Evolutionary conservation across 1,284 basidiomycete species (phyloP), one percentile per base, ranked within the genome.

Genomic region (Peniophora sp.): DNA sequence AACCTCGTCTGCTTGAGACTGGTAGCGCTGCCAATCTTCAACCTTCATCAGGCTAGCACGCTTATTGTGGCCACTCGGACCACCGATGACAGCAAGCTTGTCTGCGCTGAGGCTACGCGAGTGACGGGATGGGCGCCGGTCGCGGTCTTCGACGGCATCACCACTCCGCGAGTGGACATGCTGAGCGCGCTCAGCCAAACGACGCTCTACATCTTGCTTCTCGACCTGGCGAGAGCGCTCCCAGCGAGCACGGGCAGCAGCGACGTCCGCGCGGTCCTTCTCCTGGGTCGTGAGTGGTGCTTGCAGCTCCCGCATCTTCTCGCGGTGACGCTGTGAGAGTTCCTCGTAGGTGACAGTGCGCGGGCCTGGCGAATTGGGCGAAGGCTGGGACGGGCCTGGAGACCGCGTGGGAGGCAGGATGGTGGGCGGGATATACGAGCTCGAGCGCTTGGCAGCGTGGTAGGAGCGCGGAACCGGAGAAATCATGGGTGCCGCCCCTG

Each of bases 21-120:
- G 87, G 60, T 81, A 75, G 55, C 76, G 76, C 64, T 87, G 83
- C 87, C 88, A 90, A 59, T 89, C 87, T 63, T 89, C 85, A 34
- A 90, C 88, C 63, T 89, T 88, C 71, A 88, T 65, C 62, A 74
- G 79, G 44, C 86, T 89, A 64, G 82, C 63, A 46, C 84, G 77
- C 61, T 77, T 81, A 47, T 83, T 79, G 43, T 24, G 55, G n/a
- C 61, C 55, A 6, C 57, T 51, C n/a, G 62, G 66, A 68, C 63
- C 32, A 74, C 44, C 44, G 20, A 45, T 64, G 20, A 63, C 63
- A 48, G 72, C 77, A 17, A 89, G 70, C 61, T 74, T 74, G 60
- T 82, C 79, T 11, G 76, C 79, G 59, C 81, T 86, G 63, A 79
- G 60, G 43, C 74, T 74, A 17, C 72, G 71, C 20, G 75, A 69